Percentiles rank a stretch among this genome's conserved stretches.
These are phyloP conservation scores for Phoma sp. DNA, from an alignment of 2,329 filamentous ascomycete species.

Conservation along the genomic window DNA sequence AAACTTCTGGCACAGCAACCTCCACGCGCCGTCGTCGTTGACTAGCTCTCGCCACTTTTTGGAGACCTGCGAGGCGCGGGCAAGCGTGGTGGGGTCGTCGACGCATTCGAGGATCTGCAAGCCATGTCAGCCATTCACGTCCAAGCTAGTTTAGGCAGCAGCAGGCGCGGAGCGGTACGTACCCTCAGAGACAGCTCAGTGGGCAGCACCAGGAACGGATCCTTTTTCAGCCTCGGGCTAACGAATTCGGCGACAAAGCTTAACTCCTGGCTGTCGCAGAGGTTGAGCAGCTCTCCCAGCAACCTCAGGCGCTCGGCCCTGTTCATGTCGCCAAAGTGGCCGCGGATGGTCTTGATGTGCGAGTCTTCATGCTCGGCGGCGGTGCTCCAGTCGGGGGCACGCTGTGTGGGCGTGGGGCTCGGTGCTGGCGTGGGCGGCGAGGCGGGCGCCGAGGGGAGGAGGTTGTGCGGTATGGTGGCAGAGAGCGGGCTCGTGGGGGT, in stretches of 20 bases:
- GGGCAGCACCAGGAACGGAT: constrained; percentile 89
- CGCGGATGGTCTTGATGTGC: constrained; percentile 78
- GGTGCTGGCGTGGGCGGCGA: constrained; percentile 72
- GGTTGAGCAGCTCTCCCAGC: constrained; percentile 85
- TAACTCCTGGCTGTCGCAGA: constrained; percentile 93
- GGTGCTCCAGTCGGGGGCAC: constrained; percentile 75
- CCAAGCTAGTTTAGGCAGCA: constrained; percentile 3
- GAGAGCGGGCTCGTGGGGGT: constrained; percentile 58
- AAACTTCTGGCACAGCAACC: constrained; percentile 94
- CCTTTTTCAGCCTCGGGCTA: constrained; percentile 91
- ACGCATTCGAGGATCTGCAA: constrained; percentile 91
- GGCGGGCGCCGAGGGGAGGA: constrained; percentile 69
- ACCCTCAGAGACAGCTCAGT: constrained; percentile 92
- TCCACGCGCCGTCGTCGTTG: constrained; percentile 98
- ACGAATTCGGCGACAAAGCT: constrained; percentile 98
- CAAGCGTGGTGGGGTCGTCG: constrained; percentile 93
- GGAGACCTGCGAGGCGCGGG: constrained; percentile 94
- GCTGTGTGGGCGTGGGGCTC: constrained; percentile 68
- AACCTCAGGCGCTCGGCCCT: constrained; percentile 79
- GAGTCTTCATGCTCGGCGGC: constrained; percentile 82
- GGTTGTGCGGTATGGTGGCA: constrained; percentile 62
- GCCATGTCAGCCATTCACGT: constrained; percentile 22
- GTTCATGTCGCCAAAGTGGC: constrained; percentile 79
- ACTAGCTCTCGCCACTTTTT: constrained; percentile 90
- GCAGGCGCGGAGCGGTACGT: constrained; percentile 43